Percentiles rank a stretch among this genome's conserved stretches.
phyloP scores from a whole-genome alignment of 176 grass and related monocot genomes.

The Oryza australiensis region DNA sequence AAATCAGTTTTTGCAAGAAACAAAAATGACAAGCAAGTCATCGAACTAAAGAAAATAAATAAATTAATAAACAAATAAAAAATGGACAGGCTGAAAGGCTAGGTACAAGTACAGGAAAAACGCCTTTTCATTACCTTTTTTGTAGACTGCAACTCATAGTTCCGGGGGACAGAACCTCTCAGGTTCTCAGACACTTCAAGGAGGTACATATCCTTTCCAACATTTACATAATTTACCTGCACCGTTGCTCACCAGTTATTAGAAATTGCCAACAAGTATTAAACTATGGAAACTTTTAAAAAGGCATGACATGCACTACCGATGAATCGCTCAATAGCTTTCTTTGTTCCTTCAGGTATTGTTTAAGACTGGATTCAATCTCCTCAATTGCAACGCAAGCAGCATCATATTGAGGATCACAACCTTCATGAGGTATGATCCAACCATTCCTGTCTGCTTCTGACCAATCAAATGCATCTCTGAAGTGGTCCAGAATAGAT shows the following conservation, averaged over 20 bases:
- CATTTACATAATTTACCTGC: constrained; percentile 84
- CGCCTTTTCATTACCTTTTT: constrained; percentile 57
- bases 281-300: constrained; percentile 13
- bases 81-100: constrained; percentile 22
- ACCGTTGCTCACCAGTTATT: constrained; percentile 10
- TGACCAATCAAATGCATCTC: constrained; percentile 98
- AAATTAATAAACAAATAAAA: not conserved
- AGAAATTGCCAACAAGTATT: constrained; percentile 16
- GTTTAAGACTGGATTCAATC: constrained; percentile 58
- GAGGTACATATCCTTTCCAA: constrained; percentile 87
- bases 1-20: constrained; percentile 12
- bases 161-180: constrained; percentile 61
- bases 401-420: constrained; percentile 80
- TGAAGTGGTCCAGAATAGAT: constrained; percentile 70
- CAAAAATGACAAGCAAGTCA: not conserved
- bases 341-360: constrained; percentile 83
- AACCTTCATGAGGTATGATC: constrained; percentile 84
- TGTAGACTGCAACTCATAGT: constrained; percentile 89
- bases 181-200: constrained; percentile 80
- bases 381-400: constrained; percentile 59
- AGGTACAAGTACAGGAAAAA: constrained; percentile 14
- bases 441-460: constrained; percentile 77
- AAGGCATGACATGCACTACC: constrained; percentile 39
- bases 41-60: not conserved
- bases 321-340: constrained; percentile 56